phyloP scores from a whole-genome alignment of 306 rosid genomes.

The Pterocarpus santalinus region DNA sequence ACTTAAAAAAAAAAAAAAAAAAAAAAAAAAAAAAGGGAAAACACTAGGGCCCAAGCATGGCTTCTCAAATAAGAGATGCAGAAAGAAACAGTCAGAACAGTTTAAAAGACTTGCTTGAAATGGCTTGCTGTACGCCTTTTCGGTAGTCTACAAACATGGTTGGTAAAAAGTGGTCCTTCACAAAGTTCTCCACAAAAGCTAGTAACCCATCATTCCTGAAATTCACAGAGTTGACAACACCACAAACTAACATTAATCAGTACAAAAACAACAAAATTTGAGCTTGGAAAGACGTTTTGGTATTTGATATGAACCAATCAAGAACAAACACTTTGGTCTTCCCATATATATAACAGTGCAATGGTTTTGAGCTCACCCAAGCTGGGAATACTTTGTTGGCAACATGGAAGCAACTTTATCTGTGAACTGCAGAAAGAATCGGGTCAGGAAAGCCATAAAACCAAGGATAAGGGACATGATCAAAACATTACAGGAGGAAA shows the following conservation, averaged over 20 bases:
- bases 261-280: slow-evolving; percentile 32
- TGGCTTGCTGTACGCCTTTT: slow-evolving; percentile 98
- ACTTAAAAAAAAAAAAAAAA: slow-evolving; percentile 27
- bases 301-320: slow-evolving; percentile 32
- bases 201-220: slow-evolving; percentile 96
- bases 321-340: no score
- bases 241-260: slow-evolving; percentile 37
- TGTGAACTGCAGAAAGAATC: slow-evolving; percentile 78
- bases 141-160: slow-evolving; percentile 99
- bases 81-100: slow-evolving; percentile 45
- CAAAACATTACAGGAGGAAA: slow-evolving; percentile 30
- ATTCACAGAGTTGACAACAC: slow-evolving; percentile 51
- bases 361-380: slow-evolving; percentile 74
- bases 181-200: slow-evolving; percentile 97
- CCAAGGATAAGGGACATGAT: slow-evolving; percentile 17
- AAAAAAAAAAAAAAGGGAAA: slow-evolving; percentile 38
- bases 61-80: slow-evolving; percentile 21
- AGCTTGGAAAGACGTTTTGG: slow-evolving; percentile 24
- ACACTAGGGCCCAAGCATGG: slow-evolving; percentile 33
- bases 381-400: slow-evolving; percentile 87
- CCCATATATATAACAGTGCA: background rate
- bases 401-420: slow-evolving; percentile 91
- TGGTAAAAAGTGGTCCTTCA: slow-evolving; percentile 97
- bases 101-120: slow-evolving; percentile 88
- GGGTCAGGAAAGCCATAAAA: slow-evolving; percentile 48